phyloP scores from a whole-genome alignment of 179 eudicot genomes.

The Gypsophila paniculata region DNA sequence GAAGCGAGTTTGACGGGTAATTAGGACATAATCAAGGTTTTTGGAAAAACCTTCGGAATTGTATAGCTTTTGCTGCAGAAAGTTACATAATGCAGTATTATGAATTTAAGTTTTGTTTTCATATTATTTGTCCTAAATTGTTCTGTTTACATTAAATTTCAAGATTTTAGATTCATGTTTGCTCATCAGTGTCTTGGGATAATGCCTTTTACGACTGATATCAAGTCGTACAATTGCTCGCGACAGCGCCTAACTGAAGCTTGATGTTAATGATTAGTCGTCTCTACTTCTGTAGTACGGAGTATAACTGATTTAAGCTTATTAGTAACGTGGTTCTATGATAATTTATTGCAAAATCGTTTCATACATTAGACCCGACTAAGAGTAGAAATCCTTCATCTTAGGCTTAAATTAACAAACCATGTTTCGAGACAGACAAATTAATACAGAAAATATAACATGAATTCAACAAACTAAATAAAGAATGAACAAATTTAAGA shows the following conservation, averaged over 20 bases:
- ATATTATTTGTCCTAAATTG: not conserved
- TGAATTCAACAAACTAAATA: constrained; percentile 1
- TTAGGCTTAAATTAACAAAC: not conserved
- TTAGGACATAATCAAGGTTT: not conserved
- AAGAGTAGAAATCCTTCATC: not conserved
- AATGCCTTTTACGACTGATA: not conserved
- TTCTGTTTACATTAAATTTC: not conserved
- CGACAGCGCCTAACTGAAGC: too few species aligned
- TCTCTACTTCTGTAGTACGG: too few species aligned
- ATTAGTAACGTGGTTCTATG: too few species aligned
- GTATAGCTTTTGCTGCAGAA: not conserved
- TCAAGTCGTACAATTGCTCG: too few species aligned
- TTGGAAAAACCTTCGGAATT: not conserved
- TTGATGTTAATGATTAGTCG: too few species aligned
- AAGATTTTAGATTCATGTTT: not conserved
- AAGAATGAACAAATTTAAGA: not conserved
- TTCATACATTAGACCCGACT: too few species aligned
- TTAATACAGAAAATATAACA: not conserved
- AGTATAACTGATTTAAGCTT: too few species aligned
- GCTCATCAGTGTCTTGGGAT: not conserved
- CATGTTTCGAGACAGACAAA: not conserved
- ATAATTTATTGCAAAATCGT: too few species aligned
- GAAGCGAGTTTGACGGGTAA: not conserved
- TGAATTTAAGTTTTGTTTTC: not conserved
- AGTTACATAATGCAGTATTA: not conserved